phyloP scores from a whole-genome alignment of 306 rosid species.

The Vigna radiata region DNA sequence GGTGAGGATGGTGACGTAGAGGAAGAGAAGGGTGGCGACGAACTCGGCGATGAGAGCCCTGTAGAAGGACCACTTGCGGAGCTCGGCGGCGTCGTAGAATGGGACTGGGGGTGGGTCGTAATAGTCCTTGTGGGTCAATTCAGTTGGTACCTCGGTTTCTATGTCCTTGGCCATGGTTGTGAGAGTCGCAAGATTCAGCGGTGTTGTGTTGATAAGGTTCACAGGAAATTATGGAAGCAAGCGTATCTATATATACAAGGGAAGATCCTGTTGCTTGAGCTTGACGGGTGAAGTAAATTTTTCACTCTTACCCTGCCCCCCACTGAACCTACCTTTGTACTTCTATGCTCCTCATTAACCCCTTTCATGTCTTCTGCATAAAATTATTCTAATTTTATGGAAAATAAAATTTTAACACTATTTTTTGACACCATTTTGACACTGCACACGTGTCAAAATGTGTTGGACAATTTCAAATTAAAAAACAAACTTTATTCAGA shows the following conservation, averaged over 20 bases:
- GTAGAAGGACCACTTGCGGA: slow-evolving; percentile 78
- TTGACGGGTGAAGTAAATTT: background rate
- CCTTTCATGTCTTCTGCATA: no score
- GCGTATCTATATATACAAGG: background rate
- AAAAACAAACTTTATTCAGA: no score
- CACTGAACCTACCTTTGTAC: no score
- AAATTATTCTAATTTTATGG: no score
- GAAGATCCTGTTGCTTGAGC: background rate
- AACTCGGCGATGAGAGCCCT: slow-evolving; percentile 89
- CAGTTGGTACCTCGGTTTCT: slow-evolving; percentile 35
- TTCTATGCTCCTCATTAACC: no score
- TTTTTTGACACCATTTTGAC: no score
- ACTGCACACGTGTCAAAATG: no score
- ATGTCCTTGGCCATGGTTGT: slow-evolving; percentile 57
- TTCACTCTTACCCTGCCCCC: background rate
- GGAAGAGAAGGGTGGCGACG: slow-evolving; percentile 84
- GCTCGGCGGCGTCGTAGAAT: slow-evolving; percentile 62
- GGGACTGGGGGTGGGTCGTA: slow-evolving; percentile 80
- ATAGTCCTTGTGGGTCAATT: slow-evolving; percentile 64
- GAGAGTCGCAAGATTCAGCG: background rate
- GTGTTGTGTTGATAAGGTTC: background rate
- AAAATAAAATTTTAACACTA: no score
- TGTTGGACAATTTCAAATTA: no score
- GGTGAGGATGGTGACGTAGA: slow-evolving; percentile 64
- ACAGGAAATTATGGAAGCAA: no score